Evolutionary conservation across 805 yeast species (phyloP).

Genomic region (Candida alai): DNA sequence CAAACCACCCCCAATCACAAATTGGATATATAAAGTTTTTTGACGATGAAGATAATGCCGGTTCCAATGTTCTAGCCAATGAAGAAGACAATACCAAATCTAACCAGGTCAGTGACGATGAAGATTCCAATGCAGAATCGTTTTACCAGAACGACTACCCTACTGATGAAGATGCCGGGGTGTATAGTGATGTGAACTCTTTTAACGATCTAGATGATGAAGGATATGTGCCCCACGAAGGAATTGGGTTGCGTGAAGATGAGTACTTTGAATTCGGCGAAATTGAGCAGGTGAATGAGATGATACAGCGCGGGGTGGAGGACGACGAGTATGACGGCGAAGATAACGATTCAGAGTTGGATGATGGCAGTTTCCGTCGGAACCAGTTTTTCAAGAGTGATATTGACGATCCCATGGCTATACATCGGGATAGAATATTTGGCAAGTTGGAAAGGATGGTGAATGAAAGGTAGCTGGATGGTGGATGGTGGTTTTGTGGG

Average conservation of each 20-base stretch:
- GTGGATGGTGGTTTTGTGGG: conserved; percentile 1
- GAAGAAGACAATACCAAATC: conserved; percentile 36
- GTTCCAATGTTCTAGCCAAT: conserved; percentile 13
- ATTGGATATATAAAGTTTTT: conserved; percentile 53
- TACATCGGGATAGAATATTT: conserved; percentile 61
- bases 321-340: conserved; percentile 27
- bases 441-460: conserved; percentile 55
- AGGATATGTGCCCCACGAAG: conserved; percentile 12
- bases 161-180: conserved; percentile 75
- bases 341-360: conserved; percentile 14
- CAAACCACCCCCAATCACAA: conserved; percentile 44
- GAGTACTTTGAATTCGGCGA: conserved; percentile 33
- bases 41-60: conserved; percentile 45
- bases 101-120: conserved; percentile 55
- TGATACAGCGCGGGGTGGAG: too few relatives aligned
- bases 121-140: conserved; percentile 87
- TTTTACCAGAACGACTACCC: conserved; percentile 93
- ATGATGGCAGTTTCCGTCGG: conserved; percentile 26
- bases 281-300: conserved; percentile 12
- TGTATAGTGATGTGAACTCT: conserved; percentile 14
- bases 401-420: conserved; percentile 56
- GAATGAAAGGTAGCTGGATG: conserved; percentile 22
- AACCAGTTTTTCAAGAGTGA: conserved; percentile 57
- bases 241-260: conserved; percentile 13
- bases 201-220: conserved; percentile 15